Base-by-base conservation (phyloP, 352 stramenopile species). In the Phytopythium ostracodes region DNA sequence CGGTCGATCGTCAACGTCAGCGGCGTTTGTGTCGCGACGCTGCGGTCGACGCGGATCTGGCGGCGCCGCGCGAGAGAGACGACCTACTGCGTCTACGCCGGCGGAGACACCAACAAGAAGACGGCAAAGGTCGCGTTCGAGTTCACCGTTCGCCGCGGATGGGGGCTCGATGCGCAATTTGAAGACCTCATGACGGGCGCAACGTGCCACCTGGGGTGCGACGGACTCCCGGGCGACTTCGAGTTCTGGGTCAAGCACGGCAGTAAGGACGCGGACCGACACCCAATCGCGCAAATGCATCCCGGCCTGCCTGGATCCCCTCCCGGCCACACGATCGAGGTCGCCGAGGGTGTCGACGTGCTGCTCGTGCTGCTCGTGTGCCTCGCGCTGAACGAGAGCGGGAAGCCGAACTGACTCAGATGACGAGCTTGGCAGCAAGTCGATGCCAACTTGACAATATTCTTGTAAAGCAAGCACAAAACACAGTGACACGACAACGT, bases 221-320 rank as follows among this genome's bases (percentile, higher is more conserved):
- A 59, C 3, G 65, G 68, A 25, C 47, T 66, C n/a, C 40, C 55
- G 29, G 60, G 63, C 46, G 54, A 78, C 59, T 51, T 76, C n/a
- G 71, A 78, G 56, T 70, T 78, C 29, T 78, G 71, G 71, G 40
- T 78, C 35, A 65, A 78, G 57, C 68, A 64, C 46, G 71, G 65
- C 27, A 65, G 60, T 20, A 33, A 40, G 15, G 46, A 64, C 22
- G 66, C 44, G 2, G 46, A 56, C 7, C 64, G 60, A 20, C 65
- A 72, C 31, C 65, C 68, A 4, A 70, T 78, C 47, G 71, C 68
- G 14, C 68, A 76, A 56, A 70, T 78, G 71, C 75, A 76, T 36
- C 15, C 33, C 8, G 36, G 62, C 2, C 57, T 64, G 12, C 53
- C 58, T 1, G 68, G 71, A 1, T 66, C 59, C 7, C 57, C 65